Conservation (phyloP, 2,329 filamentous ascomycete genomes). For the Hypoxylon sp. region DNA sequence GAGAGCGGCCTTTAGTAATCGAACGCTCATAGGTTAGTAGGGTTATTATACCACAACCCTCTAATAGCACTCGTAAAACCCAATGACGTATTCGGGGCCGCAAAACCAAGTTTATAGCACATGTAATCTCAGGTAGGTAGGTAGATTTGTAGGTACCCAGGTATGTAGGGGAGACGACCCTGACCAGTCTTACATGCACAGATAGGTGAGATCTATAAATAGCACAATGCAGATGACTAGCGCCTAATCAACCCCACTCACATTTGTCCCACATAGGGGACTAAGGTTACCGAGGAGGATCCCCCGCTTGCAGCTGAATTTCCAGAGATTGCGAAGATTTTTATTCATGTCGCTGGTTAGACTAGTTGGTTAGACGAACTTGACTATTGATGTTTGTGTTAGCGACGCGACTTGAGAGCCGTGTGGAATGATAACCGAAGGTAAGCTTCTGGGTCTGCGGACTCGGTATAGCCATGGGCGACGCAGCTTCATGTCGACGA, state of each 20-base stretch:
- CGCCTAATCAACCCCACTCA: slow-evolving; percentile 29
- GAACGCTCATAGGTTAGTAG: not conserved
- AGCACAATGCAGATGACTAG: slow-evolving; percentile 32
- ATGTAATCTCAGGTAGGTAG: not conserved
- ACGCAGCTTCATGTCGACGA: slow-evolving; percentile 18
- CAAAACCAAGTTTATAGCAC: too few relatives aligned
- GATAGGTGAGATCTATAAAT: slow-evolving; percentile 38
- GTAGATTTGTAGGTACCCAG: too few relatives aligned
- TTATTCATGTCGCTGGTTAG: not conserved
- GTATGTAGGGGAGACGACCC: not conserved
- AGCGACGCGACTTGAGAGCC: slow-evolving; percentile 20
- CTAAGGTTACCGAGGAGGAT: slow-evolving; percentile 21
- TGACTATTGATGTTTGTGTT: not conserved
- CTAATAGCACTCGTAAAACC: not conserved
- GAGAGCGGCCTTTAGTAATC: not conserved
- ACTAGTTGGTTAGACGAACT: not conserved
- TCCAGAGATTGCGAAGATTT: slow-evolving; percentile 8
- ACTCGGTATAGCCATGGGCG: slow-evolving; percentile 11
- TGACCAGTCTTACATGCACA: not conserved
- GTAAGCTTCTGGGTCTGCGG: not conserved
- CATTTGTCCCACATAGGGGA: slow-evolving; percentile 26
- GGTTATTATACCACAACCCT: not conserved
- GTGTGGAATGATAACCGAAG: slow-evolving; percentile 30
- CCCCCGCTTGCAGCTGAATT: slow-evolving; percentile 30
- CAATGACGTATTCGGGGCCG: slow-evolving; percentile 26